A percentile compares a stretch with the other conserved stretches of the same genome.
phyloP scores from a whole-genome alignment of 2,329 filamentous ascomycete genomes.

The Aspergillus sp. region DNA sequence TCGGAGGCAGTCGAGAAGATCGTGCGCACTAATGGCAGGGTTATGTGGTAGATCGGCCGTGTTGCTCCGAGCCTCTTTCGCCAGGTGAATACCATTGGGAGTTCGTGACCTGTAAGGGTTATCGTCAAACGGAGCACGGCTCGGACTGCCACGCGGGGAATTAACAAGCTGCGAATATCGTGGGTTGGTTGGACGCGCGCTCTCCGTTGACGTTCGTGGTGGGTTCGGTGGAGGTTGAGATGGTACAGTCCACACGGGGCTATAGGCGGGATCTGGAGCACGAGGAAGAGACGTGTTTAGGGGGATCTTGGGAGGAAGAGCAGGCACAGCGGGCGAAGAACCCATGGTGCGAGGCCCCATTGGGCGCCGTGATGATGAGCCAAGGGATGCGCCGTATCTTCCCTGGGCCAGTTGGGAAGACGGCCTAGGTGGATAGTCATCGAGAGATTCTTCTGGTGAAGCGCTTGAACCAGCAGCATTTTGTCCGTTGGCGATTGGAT shows the following conservation, averaged over 20 bases:
- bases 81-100: constrained; percentile 31
- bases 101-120: constrained; percentile 38
- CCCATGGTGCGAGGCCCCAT: constrained; percentile 38
- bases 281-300: constrained; percentile 34
- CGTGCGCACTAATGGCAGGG: constrained; percentile 56
- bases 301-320: constrained; percentile 37
- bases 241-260: constrained; percentile 34
- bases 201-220: constrained; percentile 34
- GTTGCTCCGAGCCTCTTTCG: constrained; percentile 33
- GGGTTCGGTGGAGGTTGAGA: constrained; percentile 29
- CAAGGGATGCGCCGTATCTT: constrained; percentile 10
- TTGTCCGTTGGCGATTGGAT: constrained; percentile 5
- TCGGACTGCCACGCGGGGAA: constrained; percentile 26
- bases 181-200: constrained; percentile 27
- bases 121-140: constrained; percentile 25
- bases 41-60: constrained; percentile 44
- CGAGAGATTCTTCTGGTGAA: constrained; percentile 8
- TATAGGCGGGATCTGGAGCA: constrained; percentile 41
- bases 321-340: constrained; percentile 22
- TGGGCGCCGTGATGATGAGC: constrained; percentile 20
- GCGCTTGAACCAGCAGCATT: constrained; percentile 6
- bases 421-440: constrained; percentile 15
- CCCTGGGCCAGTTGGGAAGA: constrained; percentile 14
- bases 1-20: constrained; percentile 60
- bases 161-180: constrained; percentile 27